Evolutionary conservation across 371 early-diverging fungal species (phyloP), one percentile per base, ranked within the genome.

Genomic region (Funneliformis caledonium): DNA sequence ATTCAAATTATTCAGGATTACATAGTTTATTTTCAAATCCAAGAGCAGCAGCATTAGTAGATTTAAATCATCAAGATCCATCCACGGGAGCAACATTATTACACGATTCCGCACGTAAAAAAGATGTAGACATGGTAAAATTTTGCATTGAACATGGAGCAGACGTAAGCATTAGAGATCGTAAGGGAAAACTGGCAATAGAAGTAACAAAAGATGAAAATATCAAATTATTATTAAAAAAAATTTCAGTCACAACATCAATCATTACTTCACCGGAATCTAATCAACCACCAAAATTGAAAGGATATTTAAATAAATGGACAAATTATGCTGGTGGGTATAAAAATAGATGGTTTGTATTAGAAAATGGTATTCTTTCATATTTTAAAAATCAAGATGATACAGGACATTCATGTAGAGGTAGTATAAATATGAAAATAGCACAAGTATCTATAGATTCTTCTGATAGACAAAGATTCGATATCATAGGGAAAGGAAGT

Each of bases 281-380:
- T 11, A 91, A 87, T 16, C 83, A 86, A 26, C 82, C 88, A 22
- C 91, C 91, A 12, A 85, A 77, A 60, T 82, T 92, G 14, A 84
- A 85, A 75, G 93, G 93, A 19, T 86, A 83, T 14, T 87, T 95
- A 72, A 83, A 88, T 82, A 95, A 96, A 82, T 95, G 95, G 95
- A 93, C 93, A 67, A 95, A 95, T 87, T 94, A 91, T 84, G 93
- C 94, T 8, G 84, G 90, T 67, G 95, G 96, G 22, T 95, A 93
- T 88, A 93, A 94, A 81, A 82, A 86, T 45, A 85, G 96, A 22
- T 95, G 91, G 88, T 94, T 95, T 82, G 93, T 92, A 10, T 88
- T 95, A 7, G 95, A 94, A 48, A 88, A 91, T 67, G 93, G 93
- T 68, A 88, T 90, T 16, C 84, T 95, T 26, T 93, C 94, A 3